A percentile compares a stretch with the other conserved stretches of the same genome.
Evolutionary conservation across 169 alveolate genomes (phyloP).

Genomic region (Amoebophrya sp.): DNA sequence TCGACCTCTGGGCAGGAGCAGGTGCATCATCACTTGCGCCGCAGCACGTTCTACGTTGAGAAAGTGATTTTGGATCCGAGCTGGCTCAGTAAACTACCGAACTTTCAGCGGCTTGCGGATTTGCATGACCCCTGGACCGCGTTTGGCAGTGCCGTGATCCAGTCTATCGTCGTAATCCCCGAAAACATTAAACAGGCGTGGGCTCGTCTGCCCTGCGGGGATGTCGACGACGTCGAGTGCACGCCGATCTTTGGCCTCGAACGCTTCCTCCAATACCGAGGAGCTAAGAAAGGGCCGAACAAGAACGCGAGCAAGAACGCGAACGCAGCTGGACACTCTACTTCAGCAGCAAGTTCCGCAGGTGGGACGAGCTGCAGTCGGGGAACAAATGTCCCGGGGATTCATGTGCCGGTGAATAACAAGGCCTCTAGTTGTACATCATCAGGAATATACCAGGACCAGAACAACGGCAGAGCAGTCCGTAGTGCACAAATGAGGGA

Average conservation of each 20-base stretch:
- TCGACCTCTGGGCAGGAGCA: too few species aligned
- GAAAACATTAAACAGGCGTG: background rate
- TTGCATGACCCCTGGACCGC: conserved; percentile 7
- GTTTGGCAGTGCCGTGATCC: background rate
- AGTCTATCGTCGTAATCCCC: background rate
- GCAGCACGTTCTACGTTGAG: background rate
- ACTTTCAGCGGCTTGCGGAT: background rate
- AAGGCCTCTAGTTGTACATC: too few species aligned
- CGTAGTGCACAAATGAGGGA: too few species aligned
- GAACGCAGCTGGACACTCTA: too few species aligned
- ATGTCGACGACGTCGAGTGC: background rate
- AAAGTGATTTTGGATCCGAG: background rate
- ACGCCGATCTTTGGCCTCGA: background rate
- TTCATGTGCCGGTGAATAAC: too few species aligned
- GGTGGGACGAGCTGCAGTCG: too few species aligned
- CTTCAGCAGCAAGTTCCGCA: too few species aligned
- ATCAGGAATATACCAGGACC: too few species aligned
- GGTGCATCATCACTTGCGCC: too few species aligned
- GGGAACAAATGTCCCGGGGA: too few species aligned
- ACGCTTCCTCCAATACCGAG: background rate
- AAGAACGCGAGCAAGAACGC: background rate
- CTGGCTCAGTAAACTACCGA: background rate
- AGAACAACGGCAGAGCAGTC: too few species aligned
- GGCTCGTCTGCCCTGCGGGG: background rate
- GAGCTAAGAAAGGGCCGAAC: background rate